A percentile compares a stretch with the other conserved stretches of the same genome.
Conservation (phyloP, 805 yeast species). For the Teunomyces atbi region DNA sequence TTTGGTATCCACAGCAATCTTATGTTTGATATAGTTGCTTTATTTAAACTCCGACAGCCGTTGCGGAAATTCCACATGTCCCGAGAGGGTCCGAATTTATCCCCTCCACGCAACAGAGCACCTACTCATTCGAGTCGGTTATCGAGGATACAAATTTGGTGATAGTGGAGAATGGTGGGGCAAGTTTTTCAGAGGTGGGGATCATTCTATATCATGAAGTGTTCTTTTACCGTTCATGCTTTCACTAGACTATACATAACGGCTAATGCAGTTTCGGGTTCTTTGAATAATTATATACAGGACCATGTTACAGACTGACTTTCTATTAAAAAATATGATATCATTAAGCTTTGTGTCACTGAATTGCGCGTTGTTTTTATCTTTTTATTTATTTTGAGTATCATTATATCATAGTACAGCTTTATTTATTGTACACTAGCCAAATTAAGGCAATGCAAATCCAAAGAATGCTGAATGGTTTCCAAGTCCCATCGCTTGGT, state of each 20-base stretch:
- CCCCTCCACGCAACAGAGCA: no score
- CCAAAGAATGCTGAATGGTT: slow-evolving; percentile 21
- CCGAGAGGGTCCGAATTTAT: no score
- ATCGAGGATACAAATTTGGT: no score
- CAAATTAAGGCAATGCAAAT: neutral
- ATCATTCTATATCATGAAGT: neutral
- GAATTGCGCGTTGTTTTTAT: neutral
- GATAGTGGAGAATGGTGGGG: neutral
- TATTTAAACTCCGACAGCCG: no score
- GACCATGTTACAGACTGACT: neutral
- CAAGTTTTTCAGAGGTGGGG: no score
- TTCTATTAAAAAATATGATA: neutral
- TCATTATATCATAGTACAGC: neutral
- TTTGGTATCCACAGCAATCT: no score
- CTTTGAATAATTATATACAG: neutral
- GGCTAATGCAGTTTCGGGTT: neutral
- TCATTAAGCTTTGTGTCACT: neutral
- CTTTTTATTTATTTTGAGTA: neutral
- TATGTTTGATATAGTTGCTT: no score
- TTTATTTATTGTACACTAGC: neutral
- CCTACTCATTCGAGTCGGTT: no score
- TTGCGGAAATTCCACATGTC: no score
- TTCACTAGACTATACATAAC: neutral
- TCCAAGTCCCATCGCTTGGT: slow-evolving; percentile 52
- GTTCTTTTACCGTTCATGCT: neutral